Evolutionary conservation across 2,329 filamentous ascomycete species (phyloP).

Genomic region (Pseudogymnoascus sp.): DNA sequence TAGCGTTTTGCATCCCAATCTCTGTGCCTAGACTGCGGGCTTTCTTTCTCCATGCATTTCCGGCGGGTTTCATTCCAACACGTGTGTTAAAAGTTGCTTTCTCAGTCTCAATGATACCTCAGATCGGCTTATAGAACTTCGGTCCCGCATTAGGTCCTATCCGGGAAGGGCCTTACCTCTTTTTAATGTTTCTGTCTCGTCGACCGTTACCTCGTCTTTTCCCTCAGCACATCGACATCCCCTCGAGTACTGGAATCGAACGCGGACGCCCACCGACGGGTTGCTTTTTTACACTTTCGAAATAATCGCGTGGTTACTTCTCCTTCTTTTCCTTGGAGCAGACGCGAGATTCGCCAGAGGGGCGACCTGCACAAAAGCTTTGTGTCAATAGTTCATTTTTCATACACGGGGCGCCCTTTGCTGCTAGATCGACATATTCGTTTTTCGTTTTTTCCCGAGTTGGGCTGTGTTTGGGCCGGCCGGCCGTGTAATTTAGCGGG

Average conservation of each 20-base stretch:
- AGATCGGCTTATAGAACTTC: slow-evolving; percentile 27
- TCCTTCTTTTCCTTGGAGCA: slow-evolving; percentile 18
- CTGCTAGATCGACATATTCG: slow-evolving; percentile 7
- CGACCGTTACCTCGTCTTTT: slow-evolving; percentile 5
- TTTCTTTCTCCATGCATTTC: slow-evolving; percentile 36
- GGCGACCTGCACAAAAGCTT: slow-evolving; percentile 22
- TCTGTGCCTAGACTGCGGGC: slow-evolving; percentile 37
- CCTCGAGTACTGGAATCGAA: slow-evolving; percentile 13
- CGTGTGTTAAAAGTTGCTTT: slow-evolving; percentile 38
- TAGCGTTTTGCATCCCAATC: slow-evolving; percentile 34
- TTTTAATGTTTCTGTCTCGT: slow-evolving; percentile 13
- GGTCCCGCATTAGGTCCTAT: slow-evolving; percentile 26
- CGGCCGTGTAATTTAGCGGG: slow-evolving; percentile 23
- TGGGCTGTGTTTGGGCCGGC: slow-evolving; percentile 20
- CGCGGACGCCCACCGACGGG: slow-evolving; percentile 18
- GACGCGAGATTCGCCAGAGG: slow-evolving; percentile 16
- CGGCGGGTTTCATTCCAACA: slow-evolving; percentile 30
- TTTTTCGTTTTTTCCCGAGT: background rate
- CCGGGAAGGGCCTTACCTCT: slow-evolving; percentile 7
- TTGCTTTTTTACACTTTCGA: slow-evolving; percentile 22
- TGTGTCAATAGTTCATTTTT: slow-evolving; percentile 25
- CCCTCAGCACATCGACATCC: slow-evolving; percentile 12
- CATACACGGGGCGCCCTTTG: background rate
- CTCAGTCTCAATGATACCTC: slow-evolving; percentile 37
- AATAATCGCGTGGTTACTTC: slow-evolving; percentile 22